Evolutionary conservation across 805 yeast genomes (phyloP), one percentile per base, ranked within the genome.

Genomic region (Pichia cephalocereana): DNA sequence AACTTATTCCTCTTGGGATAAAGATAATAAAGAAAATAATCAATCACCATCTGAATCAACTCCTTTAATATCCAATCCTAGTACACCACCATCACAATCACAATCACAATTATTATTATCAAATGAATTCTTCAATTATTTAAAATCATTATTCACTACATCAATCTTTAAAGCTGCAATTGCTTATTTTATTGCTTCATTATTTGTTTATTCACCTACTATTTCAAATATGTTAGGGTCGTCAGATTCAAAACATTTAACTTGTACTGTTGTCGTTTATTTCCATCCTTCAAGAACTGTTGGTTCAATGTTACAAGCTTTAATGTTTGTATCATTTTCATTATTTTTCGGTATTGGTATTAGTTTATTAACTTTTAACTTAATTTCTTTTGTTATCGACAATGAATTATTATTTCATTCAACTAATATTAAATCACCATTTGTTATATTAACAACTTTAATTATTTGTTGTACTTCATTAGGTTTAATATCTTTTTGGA

Each of bases 181-280:
- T n/a, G 83, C 93, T 1, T 87, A 87, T 59, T 66, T 82, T 10
- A 50, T 86, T 1, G 91, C 89, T 1, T 82, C 95, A 0, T 58
- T 84, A 48, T 86, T 82, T 1, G 93, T 86, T 17, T 85, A 82
- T 61, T 72, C 72, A 55, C 58, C 71, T 1, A 66, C 75, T 0
- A 66, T 81, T 42, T 71, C 80, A 11, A 56, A 63, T 17, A 51
- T 79, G 2, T 60, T 85, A 40, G 95, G 95, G 0, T 61, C 66
- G 36, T 72, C 85, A 27, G 90, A 84, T 63, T 79, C 84, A 11
- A 86, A 86, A 61, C 96, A 86, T 67, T 75, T 85, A 53, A 80
- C 83, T 3, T 88, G 95, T 38, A 87, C 95, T 0, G 83, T 83
- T 10, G 83, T 86, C 1, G 93, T 86, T 2, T 87, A 87, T 63